These are phyloP conservation scores for Argentina anserina DNA, from an alignment of 306 rosid genomes.

Conservation along the genomic window DNA sequence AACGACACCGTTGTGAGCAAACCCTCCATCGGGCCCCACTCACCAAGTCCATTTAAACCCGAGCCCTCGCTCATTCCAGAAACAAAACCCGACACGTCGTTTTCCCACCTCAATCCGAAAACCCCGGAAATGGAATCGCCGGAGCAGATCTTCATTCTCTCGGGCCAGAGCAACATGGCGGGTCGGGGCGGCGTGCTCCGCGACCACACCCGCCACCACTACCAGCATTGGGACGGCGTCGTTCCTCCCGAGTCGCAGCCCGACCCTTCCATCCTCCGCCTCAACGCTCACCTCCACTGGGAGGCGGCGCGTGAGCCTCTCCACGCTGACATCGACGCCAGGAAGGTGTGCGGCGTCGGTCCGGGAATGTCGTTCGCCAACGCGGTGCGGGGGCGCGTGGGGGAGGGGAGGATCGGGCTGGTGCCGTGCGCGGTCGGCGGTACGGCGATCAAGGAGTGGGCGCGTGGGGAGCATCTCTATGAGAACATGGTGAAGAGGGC, in stretches of 20 bases:
- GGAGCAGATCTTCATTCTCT: slow-evolving; percentile 63
- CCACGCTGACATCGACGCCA: slow-evolving; percentile 67
- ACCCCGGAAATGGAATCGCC: not conserved
- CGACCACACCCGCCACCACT: slow-evolving; percentile 11
- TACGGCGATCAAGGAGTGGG: slow-evolving; percentile 85
- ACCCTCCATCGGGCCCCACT: not conserved
- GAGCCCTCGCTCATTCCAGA: not conserved
- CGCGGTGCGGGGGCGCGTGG: slow-evolving; percentile 36
- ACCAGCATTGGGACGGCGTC: slow-evolving; percentile 60
- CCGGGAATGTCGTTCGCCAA: slow-evolving; percentile 78
- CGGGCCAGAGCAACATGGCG: slow-evolving; percentile 93
- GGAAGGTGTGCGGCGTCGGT: slow-evolving; percentile 64
- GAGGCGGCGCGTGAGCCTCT: slow-evolving; percentile 66
- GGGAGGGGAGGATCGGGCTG: slow-evolving; percentile 30
- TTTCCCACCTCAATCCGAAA: not conserved
- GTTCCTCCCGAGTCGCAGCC: slow-evolving; percentile 56
- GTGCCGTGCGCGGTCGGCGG: slow-evolving; percentile 93
- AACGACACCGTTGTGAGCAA: not conserved
- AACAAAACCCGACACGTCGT: not conserved
- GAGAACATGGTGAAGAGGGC: slow-evolving; percentile 67
- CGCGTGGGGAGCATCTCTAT: slow-evolving; percentile 72
- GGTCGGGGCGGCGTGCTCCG: slow-evolving; percentile 75
- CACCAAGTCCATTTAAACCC: not conserved
- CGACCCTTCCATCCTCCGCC: slow-evolving; percentile 52
- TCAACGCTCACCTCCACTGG: slow-evolving; percentile 58